Evolutionary conservation across 495 filamentous ascomycete genomes (phyloP).

Genomic region (Neurospora discreta): DNA sequence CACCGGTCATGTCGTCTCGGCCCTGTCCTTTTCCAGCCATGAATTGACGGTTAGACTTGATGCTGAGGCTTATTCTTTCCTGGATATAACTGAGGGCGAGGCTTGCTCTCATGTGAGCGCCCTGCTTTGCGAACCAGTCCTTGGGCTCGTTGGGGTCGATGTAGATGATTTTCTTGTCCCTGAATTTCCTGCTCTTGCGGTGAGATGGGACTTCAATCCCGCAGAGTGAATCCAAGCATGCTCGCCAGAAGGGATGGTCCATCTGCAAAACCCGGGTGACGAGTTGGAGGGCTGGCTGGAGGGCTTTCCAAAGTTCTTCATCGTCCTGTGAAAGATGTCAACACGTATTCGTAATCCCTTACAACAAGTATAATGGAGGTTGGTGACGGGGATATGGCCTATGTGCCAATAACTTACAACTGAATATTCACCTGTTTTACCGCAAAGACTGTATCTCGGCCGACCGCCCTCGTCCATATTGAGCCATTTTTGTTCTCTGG

Average conservation of each 20-base stretch:
- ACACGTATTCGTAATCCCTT: not conserved
- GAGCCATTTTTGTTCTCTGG: not conserved
- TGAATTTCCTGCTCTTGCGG: not conserved
- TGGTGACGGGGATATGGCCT: not conserved
- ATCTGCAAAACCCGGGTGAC: slow-evolving; percentile 11
- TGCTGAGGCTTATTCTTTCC: not conserved
- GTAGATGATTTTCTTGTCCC: not conserved
- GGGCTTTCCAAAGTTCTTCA: slow-evolving; percentile 20
- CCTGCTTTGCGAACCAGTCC: not conserved
- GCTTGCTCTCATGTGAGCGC: not conserved
- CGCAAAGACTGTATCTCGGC: slow-evolving; percentile 18
- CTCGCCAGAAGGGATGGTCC: slow-evolving; percentile 8
- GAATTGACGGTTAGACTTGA: not conserved
- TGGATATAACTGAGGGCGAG: not conserved
- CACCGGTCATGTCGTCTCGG: not conserved
- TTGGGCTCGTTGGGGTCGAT: not conserved
- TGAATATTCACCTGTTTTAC: slow-evolving; percentile 13
- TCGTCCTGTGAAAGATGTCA: slow-evolving; percentile 5
- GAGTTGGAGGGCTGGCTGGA: slow-evolving; percentile 23
- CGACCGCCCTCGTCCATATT: slow-evolving; percentile 1
- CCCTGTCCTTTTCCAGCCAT: not conserved
- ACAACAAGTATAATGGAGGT: not conserved
- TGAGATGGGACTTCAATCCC: not conserved
- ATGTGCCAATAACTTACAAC: slow-evolving; percentile 7
- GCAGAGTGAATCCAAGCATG: slow-evolving; percentile 12